Percentiles rank a stretch among this genome's conserved stretches.
Evolutionary conservation across 768 basidiomycete species (phyloP).

Genomic region (Neoboletus magnificus): DNA sequence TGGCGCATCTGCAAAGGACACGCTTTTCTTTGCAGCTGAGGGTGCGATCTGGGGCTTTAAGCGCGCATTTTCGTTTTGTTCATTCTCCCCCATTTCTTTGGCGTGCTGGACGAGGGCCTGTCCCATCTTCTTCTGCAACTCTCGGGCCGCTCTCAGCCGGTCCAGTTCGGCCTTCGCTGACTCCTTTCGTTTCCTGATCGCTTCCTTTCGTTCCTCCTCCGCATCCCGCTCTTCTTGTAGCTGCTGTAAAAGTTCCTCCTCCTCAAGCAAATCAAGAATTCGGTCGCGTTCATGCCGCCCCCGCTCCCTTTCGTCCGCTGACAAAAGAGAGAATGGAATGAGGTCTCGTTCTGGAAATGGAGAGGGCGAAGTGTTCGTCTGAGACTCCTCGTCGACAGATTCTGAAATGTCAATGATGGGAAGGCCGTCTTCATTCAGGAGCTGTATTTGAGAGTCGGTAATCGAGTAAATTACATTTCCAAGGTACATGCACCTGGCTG

Average conservation of each 20-base stretch:
- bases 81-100: conserved; percentile 35
- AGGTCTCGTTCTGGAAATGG: conserved; percentile 42
- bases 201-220: conserved; percentile 42
- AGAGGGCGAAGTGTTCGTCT: conserved; percentile 13
- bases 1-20: conserved; percentile 56
- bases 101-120: conserved; percentile 52
- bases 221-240: conserved; percentile 39
- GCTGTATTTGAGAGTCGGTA: conserved; percentile 37
- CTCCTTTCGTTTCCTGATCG: conserved; percentile 49
- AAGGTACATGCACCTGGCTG: conserved; percentile 55
- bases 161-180: conserved; percentile 43
- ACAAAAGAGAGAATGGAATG: conserved; percentile 44
- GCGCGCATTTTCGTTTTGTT: conserved; percentile 28
- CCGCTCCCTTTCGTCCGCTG: conserved; percentile 46
- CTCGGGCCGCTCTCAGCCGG: conserved; percentile 35
- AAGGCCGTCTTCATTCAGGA: conserved; percentile 73
- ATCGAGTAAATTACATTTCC: conserved; percentile 18
- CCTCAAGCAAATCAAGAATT: conserved; percentile 66
- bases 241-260: conserved; percentile 56
- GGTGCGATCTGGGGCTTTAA: conserved; percentile 25
- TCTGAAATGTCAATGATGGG: conserved; percentile 79
- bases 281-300: conserved; percentile 57
- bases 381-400: conserved; percentile 35
- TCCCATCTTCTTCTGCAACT: conserved; percentile 79
- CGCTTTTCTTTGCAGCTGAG: conserved; percentile 54